Conservation (phyloP, 164 flowering plant genomes). For the Santalum album region DNA sequence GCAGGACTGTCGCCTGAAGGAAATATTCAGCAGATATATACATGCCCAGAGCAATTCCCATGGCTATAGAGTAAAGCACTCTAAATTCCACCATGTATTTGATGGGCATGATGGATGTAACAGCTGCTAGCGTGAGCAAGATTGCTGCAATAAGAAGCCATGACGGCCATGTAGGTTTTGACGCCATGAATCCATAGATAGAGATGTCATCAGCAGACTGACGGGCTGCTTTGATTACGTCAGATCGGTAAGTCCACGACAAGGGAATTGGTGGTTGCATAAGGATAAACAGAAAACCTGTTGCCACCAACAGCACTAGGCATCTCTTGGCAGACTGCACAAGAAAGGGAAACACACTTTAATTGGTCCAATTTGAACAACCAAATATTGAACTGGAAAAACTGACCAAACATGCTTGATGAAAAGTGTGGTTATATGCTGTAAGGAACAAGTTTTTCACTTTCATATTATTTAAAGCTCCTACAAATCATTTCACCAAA, state of each 20-base stretch:
- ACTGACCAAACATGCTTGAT: too few species aligned
- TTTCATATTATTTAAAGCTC: too few species aligned
- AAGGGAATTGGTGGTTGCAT: slow-evolving; percentile 88
- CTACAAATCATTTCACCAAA: too few species aligned
- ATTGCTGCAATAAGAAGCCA: slow-evolving; percentile 85
- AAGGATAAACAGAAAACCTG: slow-evolving; percentile 69
- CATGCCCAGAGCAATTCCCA: slow-evolving; percentile 80
- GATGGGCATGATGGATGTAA: slow-evolving; percentile 77
- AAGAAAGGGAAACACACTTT: slow-evolving; percentile 1
- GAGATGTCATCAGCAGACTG: slow-evolving; percentile 86
- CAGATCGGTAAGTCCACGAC: slow-evolving; percentile 78
- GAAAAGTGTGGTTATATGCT: too few species aligned
- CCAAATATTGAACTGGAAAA: too few species aligned
- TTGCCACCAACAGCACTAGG: slow-evolving; percentile 75
- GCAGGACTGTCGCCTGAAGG: slow-evolving; percentile 64
- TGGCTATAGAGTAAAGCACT: slow-evolving; percentile 62
- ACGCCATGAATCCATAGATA: slow-evolving; percentile 74
- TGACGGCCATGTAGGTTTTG: slow-evolving; percentile 95
- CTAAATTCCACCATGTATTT: slow-evolving; percentile 86
- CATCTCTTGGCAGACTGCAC: slow-evolving; percentile 89
- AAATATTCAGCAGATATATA: slow-evolving; percentile 91
- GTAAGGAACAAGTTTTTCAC: too few species aligned
- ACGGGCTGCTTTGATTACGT: slow-evolving; percentile 71
- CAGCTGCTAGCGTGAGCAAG: slow-evolving; percentile 74
- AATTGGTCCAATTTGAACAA: too few species aligned